These are phyloP conservation scores for Wallacemonas collosoma DNA, from an alignment of 208 protist species.

Conservation along the genomic window DNA sequence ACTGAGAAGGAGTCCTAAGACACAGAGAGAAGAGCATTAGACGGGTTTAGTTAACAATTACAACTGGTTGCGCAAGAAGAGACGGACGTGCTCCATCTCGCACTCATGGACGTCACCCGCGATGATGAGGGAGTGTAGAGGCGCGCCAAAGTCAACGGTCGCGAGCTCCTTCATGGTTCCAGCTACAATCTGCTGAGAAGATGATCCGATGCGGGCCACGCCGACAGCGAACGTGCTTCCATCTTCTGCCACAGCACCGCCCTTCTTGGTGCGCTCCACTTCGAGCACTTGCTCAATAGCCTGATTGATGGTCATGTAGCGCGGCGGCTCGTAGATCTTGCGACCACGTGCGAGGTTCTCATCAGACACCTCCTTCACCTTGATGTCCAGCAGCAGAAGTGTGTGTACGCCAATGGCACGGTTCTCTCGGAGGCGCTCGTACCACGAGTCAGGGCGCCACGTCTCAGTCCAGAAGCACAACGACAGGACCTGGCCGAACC, in stretches of 20 bases:
- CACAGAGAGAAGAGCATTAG: no score
- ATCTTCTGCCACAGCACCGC: slow-evolving; percentile 74
- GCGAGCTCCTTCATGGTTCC: slow-evolving; percentile 93
- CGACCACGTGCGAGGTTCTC: slow-evolving; percentile 95
- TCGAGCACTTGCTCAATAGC: slow-evolving; percentile 96
- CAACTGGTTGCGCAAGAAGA: slow-evolving; percentile 50
- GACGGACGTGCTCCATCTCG: slow-evolving; percentile 89
- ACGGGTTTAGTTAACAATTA: slow-evolving; percentile 1
- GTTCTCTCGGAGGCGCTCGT: slow-evolving; percentile 96
- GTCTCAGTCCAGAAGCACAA: slow-evolving; percentile 98
- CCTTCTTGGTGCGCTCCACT: slow-evolving; percentile 84
- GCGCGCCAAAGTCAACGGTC: slow-evolving; percentile 95
- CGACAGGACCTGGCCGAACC: slow-evolving; percentile 97
- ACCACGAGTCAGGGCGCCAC: slow-evolving; percentile 98
- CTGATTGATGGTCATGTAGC: slow-evolving; percentile 99
- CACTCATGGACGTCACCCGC: slow-evolving; percentile 94
- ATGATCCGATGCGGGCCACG: slow-evolving; percentile 95
- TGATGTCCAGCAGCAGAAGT: slow-evolving; percentile 99
- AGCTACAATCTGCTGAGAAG: slow-evolving; percentile 91
- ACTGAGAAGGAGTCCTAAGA: no score
- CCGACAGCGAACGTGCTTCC: slow-evolving; percentile 92
- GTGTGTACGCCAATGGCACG: slow-evolving; percentile 95
- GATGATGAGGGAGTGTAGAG: slow-evolving; percentile 98
- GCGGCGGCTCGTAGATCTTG: slow-evolving; percentile 97
- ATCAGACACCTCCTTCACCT: slow-evolving; percentile 98